Percentiles rank a stretch among this genome's conserved stretches.
Evolutionary conservation across 495 filamentous ascomycete species (phyloP).

Genomic region (Poronia punctata): DNA sequence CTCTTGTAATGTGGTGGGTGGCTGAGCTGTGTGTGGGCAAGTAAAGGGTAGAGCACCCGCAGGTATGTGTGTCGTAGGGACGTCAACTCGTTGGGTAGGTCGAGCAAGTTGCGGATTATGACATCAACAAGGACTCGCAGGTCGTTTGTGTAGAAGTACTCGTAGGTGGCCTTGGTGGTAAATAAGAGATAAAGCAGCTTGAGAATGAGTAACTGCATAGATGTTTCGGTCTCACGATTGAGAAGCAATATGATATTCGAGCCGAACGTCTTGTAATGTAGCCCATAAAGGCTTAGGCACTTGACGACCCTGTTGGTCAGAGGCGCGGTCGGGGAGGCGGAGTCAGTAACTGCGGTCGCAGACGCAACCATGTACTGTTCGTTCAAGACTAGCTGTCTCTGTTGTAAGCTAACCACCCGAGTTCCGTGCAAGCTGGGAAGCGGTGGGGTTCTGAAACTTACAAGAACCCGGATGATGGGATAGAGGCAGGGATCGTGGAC

Average conservation of each 20-base stretch:
- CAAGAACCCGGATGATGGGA: conserved; percentile 85
- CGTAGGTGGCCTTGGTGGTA: conserved; percentile 80
- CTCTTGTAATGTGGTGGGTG: conserved; percentile 84
- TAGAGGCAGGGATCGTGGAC: conserved; percentile 94
- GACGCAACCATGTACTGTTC: conserved; percentile 93
- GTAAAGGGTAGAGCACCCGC: conserved; percentile 84
- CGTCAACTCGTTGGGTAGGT: conserved; percentile 74
- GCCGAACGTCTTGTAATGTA: conserved; percentile 84
- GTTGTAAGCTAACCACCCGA: conserved; percentile 8
- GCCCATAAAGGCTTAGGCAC: conserved; percentile 69
- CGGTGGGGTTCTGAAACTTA: conserved; percentile 33
- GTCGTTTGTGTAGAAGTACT: conserved; percentile 99
- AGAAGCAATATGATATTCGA: conserved; percentile 95
- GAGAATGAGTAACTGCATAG: conserved; percentile 85
- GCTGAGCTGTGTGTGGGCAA: conserved; percentile 84
- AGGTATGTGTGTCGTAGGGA: conserved; percentile 93
- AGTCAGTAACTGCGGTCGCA: conserved; percentile 49
- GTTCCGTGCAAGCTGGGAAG: conserved; percentile 8
- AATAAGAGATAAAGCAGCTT: conserved; percentile 94
- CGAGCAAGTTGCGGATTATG: conserved; percentile 89
- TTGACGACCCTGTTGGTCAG: conserved; percentile 94
- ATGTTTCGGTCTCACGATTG: conserved; percentile 92
- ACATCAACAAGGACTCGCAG: conserved; percentile 91
- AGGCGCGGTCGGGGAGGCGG: conserved; percentile 36
- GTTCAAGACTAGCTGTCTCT: conserved; percentile 77